Evolutionary conservation across 2,329 filamentous ascomycete species (phyloP).

Genomic region (Akanthomyces muscarius): DNA sequence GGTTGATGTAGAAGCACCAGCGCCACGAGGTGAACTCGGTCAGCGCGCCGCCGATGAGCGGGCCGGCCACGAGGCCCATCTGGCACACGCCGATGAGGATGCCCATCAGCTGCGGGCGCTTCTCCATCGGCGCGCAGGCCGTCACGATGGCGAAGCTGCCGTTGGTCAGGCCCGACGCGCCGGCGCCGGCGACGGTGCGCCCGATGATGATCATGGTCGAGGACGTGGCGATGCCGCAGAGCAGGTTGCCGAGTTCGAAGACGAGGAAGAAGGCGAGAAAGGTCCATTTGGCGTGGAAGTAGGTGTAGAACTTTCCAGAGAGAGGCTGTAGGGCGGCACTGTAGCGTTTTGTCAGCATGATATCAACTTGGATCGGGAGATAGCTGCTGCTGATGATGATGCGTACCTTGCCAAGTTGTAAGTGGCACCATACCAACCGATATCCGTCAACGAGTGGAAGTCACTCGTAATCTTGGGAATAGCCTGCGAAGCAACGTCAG

Average conservation of each 20-base stretch:
- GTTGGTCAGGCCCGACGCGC: conserved; percentile 41
- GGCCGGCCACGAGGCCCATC: conserved; percentile 44
- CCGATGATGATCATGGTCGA: conserved; percentile 47
- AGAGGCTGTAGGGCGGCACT: conserved; percentile 49
- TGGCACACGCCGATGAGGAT: conserved; percentile 33
- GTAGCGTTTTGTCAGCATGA: conserved; percentile 17
- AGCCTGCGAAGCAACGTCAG: conserved; percentile 28
- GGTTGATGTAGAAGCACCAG: conserved; percentile 46
- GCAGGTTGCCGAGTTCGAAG: conserved; percentile 39
- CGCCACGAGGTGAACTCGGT: conserved; percentile 37
- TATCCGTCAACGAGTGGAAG: conserved; percentile 47
- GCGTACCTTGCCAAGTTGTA: conserved; percentile 43
- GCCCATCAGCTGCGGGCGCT: conserved; percentile 27
- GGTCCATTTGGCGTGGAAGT: conserved; percentile 32
- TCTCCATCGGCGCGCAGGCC: conserved; percentile 27
- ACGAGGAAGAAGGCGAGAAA: conserved; percentile 30
- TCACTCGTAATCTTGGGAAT: conserved; percentile 47
- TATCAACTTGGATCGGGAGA: too few species aligned
- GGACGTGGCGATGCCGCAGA: conserved; percentile 44
- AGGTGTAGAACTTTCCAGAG: conserved; percentile 47
- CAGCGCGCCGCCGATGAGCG: conserved; percentile 43
- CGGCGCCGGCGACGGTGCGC: conserved; percentile 45
- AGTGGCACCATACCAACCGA: conserved; percentile 53
- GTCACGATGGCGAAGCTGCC: conserved; percentile 33
- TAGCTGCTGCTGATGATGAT: not conserved